Evolutionary conservation across 371 early-diverging fungal species (phyloP).

Genomic region (Syncephalastrum contaminatum): DNA sequence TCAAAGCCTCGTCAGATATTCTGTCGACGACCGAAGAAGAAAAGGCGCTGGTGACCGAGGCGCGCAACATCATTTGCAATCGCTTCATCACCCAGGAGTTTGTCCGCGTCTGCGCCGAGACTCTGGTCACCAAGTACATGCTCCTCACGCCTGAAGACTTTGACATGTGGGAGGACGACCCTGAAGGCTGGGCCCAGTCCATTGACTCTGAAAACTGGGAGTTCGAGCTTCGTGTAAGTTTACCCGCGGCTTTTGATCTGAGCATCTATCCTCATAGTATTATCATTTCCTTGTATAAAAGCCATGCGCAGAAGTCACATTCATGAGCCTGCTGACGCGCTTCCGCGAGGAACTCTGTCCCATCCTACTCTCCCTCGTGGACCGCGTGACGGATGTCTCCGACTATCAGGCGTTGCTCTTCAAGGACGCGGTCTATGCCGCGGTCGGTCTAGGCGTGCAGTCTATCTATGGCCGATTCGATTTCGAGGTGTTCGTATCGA

Average conservation of each 20-base stretch:
- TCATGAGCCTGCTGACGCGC: conserved; percentile 73
- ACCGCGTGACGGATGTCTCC: conserved; percentile 50
- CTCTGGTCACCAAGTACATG: conserved; percentile 76
- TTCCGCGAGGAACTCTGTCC: conserved; percentile 67
- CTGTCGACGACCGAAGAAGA: conserved; percentile 47
- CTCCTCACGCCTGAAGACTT: conserved; percentile 69
- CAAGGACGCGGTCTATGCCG: conserved; percentile 83
- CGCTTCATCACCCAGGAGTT: conserved; percentile 73
- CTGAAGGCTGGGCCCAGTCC: conserved; percentile 81
- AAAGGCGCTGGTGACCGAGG: conserved; percentile 51
- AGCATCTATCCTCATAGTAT: background rate
- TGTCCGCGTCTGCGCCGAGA: conserved; percentile 60
- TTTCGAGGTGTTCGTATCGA: conserved; percentile 77
- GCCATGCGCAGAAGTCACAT: conserved; percentile 80
- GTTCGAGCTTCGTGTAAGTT: conserved; percentile 71
- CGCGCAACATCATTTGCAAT: conserved; percentile 56
- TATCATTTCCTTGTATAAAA: background rate
- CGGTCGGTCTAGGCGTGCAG: conserved; percentile 80
- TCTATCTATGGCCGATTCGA: conserved; percentile 82
- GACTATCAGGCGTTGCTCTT: conserved; percentile 61
- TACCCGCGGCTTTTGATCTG: background rate
- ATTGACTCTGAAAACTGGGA: conserved; percentile 88
- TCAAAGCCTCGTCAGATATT: conserved; percentile 17
- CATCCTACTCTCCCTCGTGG: conserved; percentile 60
- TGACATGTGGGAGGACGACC: conserved; percentile 81